A percentile compares a stretch with the other conserved stretches of the same genome.
Conservation (phyloP, 345 rosid species). For the Salix udensis region DNA sequence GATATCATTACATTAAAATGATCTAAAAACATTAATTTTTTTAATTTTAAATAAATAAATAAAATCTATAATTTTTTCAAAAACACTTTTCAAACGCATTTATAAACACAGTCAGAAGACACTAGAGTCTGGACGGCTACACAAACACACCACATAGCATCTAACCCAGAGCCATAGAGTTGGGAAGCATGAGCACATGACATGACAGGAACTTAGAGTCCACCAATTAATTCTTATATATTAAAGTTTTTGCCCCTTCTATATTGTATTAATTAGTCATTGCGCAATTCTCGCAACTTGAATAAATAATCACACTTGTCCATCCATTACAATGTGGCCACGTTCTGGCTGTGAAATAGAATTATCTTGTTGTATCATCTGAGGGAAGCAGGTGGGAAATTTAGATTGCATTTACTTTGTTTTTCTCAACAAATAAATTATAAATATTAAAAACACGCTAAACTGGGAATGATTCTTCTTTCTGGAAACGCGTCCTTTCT, state of each 20-base stretch:
- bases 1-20: no score
- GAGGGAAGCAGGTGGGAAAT: not conserved
- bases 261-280: not conserved
- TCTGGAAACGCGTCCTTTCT: no score
- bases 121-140: conserved; percentile 24
- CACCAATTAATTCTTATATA: not conserved
- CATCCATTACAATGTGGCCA: not conserved
- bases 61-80: no score
- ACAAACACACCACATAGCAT: conserved; percentile 25
- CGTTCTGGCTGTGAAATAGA: not conserved
- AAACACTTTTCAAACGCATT: no score
- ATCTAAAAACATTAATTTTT: no score
- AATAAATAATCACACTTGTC: not conserved
- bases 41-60: no score
- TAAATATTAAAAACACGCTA: no score
- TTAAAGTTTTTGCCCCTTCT: not conserved
- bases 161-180: conserved; percentile 16
- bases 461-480: no score
- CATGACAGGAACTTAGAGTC: not conserved
- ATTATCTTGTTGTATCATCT: not conserved
- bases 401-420: not conserved
- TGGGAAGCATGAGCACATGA: conserved; percentile 30
- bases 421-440: no score
- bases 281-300: not conserved
- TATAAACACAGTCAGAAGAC: not conserved